These are phyloP conservation scores for Saxophila tyrrhenica DNA, from an alignment of 495 filamentous ascomycete genomes.

Conservation along the genomic window DNA sequence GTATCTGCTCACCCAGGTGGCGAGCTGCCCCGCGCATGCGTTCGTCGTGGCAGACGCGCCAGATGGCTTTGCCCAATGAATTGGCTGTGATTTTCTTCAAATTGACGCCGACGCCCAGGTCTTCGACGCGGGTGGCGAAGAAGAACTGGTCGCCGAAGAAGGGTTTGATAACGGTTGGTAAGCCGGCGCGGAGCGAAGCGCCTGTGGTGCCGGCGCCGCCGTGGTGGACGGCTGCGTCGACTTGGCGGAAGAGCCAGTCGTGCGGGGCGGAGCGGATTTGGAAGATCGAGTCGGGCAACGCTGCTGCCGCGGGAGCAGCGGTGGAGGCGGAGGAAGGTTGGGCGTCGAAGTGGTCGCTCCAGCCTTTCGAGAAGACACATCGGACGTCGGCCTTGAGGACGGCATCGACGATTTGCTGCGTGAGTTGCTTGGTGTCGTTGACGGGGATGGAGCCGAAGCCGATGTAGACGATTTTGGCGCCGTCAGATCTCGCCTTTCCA, in stretches of 20 bases:
- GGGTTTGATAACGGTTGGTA: constrained; percentile 90
- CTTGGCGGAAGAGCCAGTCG: constrained; percentile 90
- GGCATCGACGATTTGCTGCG: constrained; percentile 78
- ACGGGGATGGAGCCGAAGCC: constrained; percentile 96
- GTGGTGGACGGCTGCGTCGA: constrained; percentile 91
- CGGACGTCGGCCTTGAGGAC: constrained; percentile 86
- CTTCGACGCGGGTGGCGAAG: constrained; percentile 79
- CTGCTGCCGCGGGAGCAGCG: not conserved
- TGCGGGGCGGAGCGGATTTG: constrained; percentile 87
- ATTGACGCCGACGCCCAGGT: constrained; percentile 82
- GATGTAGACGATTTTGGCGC: constrained; percentile 90
- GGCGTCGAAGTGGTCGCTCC: constrained; percentile 83
- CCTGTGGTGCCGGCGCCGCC: constrained; percentile 93
- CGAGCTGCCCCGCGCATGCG: constrained; percentile 81
- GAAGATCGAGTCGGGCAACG: constrained; percentile 71
- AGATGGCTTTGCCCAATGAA: constrained; percentile 73
- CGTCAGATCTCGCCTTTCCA: constrained; percentile 59
- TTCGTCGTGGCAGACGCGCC: constrained; percentile 79
- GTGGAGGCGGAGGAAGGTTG: constrained; percentile 33
- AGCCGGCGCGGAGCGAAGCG: constrained; percentile 79
- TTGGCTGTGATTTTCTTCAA: constrained; percentile 79
- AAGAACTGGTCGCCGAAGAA: constrained; percentile 99
- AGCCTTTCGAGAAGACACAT: constrained; percentile 95
- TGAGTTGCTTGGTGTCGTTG: constrained; percentile 77
- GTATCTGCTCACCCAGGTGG: constrained; percentile 72